Conservation (phyloP, 176 grass and related monocot genomes). For the Musa schizocarpa region DNA sequence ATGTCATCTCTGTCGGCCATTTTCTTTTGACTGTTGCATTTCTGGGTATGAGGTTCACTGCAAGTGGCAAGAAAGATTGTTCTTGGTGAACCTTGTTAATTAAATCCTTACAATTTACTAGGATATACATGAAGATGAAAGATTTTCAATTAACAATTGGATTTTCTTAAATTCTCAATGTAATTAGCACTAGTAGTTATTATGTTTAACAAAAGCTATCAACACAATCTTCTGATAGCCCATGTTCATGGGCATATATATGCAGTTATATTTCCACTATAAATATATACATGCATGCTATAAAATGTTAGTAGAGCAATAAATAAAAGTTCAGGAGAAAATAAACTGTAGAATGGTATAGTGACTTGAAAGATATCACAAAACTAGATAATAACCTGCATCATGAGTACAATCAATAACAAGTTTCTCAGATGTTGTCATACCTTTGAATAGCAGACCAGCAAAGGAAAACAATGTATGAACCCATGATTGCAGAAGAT, state of each 20-base stretch:
- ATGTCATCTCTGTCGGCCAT: constrained; percentile 35
- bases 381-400: not conserved
- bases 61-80: constrained; percentile 9
- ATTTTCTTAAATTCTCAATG: not conserved
- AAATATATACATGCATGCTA: too few species aligned
- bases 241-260: not conserved
- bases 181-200: too few species aligned
- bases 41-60: constrained; percentile 55
- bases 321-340: too few species aligned
- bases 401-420: not conserved
- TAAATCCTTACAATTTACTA: not conserved
- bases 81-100: not conserved
- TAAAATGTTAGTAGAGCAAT: too few species aligned
- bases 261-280: too few species aligned
- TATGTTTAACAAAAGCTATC: not conserved
- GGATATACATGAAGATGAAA: not conserved
- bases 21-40: constrained; percentile 49
- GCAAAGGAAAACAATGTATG: constrained; percentile 81
- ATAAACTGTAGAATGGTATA: not conserved
- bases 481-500: constrained; percentile 84
- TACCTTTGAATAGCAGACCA: constrained; percentile 95
- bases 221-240: not conserved
- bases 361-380: not conserved
- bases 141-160: not conserved
- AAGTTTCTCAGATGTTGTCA: not conserved